phyloP scores from a whole-genome alignment of 495 filamentous ascomycete genomes.

The Hypoxylon intermedium region DNA sequence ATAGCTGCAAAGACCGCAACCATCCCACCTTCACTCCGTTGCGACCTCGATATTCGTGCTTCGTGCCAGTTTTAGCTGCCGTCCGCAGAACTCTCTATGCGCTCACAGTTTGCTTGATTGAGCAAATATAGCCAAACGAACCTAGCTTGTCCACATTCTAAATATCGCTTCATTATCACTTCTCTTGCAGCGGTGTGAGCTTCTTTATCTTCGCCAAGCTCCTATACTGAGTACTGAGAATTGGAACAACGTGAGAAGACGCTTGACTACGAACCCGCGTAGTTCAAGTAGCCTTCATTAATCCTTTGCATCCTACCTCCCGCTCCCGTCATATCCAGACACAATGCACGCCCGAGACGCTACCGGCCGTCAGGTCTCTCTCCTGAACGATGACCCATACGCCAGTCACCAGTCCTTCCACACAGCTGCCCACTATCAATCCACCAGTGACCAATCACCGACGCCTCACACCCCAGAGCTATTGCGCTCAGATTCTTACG shows the following conservation, averaged over 20 bases:
- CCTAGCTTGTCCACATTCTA: background rate
- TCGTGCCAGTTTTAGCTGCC: constrained; percentile 31
- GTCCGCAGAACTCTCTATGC: constrained; percentile 20
- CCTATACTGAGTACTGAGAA: constrained; percentile 1
- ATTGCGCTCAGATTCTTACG: constrained; percentile 60
- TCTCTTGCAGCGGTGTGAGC: constrained; percentile 17
- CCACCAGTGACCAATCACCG: constrained; percentile 43
- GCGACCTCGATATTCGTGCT: constrained; percentile 6
- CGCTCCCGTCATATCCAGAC: constrained; percentile 15
- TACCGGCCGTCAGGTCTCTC: constrained; percentile 58
- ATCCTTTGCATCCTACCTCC: constrained; percentile 20
- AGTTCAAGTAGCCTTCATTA: constrained; percentile 13
- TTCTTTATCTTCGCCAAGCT: constrained; percentile 11
- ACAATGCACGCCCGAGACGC: constrained; percentile 59
- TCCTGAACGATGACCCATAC: constrained; percentile 60
- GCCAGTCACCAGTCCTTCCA: constrained; percentile 40
- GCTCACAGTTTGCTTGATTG: constrained; percentile 22
- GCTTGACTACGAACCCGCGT: constrained; percentile 12
- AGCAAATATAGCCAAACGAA: constrained; percentile 6
- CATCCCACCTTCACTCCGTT: constrained; percentile 17
- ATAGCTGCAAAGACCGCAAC: constrained; percentile 11
- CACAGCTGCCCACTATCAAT: constrained; percentile 38
- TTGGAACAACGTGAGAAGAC: constrained; percentile 13
- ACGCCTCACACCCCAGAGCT: constrained; percentile 57
- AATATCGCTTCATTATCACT: constrained; percentile 5